Base-by-base conservation (phyloP, 2,329 filamentous ascomycete species). In the Scopulariopsis brevicaulis region DNA sequence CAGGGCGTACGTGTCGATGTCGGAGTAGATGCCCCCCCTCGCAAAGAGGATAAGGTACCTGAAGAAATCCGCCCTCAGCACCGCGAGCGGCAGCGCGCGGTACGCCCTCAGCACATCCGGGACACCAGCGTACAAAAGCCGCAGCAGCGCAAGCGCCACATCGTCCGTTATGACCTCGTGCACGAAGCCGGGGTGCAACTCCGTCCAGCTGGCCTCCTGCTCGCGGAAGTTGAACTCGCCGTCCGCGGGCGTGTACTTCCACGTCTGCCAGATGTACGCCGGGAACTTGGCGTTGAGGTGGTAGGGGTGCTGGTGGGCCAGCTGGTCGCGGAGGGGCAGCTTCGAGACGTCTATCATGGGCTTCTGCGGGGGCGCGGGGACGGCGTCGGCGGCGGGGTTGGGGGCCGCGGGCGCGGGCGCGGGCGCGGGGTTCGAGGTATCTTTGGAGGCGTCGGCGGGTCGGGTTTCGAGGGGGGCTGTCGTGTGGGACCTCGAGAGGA, bases 181-280 rank as follows among this genome's bases (percentile, higher is more conserved):
- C 28, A 96, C 85, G 68, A 99, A 99, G 24, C 85, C 86, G 0
- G 92, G 93, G 70, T 99, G 91, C 65, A 87, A 75, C 64, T 89
- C 80, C 10, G 89, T 87, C 94, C 94, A 99, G 61, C 88, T 91
- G 15, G 90, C 89, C 74, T 97, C 94, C 60, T 90, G 81, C 53
- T 88, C 84, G 61, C 92, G 85, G 68, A 96, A 92, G 22, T 77
- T 73, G 68, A 99, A 99, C 61, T 89, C 79, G 55, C 83, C 78
- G 24, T 90, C 87, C 1, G 85, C 81, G 0, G 93, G 92, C 1
- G 84, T 89, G 67, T 84, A 86, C 71, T 95, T 96, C 94, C 94
- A 99, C 15, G 94, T 99, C 78, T 99, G 94, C 94, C 94, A 99
- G 68, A 99, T 95, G 76, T 96, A 97, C 59, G 91, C 92, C 3